Evolutionary conservation across 1,139 yeast genomes (phyloP).

Genomic region (Suhomyces coccinellae): DNA sequence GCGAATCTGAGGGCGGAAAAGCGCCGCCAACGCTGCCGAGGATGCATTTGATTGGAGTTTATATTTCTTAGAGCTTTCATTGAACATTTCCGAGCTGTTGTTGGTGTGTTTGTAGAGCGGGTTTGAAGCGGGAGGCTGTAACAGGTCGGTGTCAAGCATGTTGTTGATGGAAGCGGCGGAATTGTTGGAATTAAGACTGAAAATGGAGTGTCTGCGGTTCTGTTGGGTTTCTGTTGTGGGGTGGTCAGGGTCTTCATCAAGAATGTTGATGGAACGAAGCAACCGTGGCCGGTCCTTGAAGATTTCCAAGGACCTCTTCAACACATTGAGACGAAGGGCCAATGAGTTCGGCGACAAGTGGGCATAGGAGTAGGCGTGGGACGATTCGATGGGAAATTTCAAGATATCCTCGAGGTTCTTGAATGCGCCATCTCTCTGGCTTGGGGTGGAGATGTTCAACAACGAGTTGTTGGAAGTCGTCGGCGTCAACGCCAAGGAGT

Average conservation of each 20-base stretch:
- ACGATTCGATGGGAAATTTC: constrained; percentile 72
- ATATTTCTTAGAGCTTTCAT: constrained; percentile 21
- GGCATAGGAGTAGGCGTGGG: constrained; percentile 84
- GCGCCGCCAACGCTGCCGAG: constrained; percentile 63
- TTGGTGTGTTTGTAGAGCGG: constrained; percentile 20
- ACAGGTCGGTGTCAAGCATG: neutral
- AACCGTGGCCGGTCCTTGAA: constrained; percentile 62
- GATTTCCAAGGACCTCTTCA: constrained; percentile 74
- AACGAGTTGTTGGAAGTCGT: neutral
- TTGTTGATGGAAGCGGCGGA: constrained; percentile 12
- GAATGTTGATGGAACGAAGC: constrained; percentile 29
- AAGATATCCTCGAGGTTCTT: constrained; percentile 35
- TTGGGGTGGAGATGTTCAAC: neutral
- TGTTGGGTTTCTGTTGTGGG: neutral
- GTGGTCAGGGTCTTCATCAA: neutral
- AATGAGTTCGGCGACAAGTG: constrained; percentile 78
- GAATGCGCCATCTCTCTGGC: constrained; percentile 10
- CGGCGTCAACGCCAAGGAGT: constrained; percentile 13
- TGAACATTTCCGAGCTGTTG: constrained; percentile 26
- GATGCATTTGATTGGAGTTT: constrained; percentile 53
- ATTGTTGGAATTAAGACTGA: constrained; percentile 13
- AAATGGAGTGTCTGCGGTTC: constrained; percentile 10
- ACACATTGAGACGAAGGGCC: constrained; percentile 71
- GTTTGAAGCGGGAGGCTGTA: constrained; percentile 13
- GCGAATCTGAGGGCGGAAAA: constrained; percentile 45